Evolutionary conservation across 2,329 filamentous ascomycete genomes (phyloP), one percentile per base, ranked within the genome.

Genomic region (Coniochaeta hoffmannii): DNA sequence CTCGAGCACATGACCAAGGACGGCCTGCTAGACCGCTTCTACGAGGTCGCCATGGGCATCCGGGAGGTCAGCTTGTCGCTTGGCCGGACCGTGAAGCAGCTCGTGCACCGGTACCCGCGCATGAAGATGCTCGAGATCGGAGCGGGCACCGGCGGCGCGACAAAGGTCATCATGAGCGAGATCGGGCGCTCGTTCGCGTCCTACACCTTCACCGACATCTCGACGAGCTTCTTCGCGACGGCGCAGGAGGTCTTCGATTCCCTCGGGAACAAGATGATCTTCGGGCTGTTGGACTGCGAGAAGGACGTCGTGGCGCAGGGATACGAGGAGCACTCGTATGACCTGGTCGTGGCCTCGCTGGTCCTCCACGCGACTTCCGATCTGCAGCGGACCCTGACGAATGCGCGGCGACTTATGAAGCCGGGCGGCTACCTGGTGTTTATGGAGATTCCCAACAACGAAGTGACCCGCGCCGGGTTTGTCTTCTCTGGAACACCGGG

Each of bases 131-230:
- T 76, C 10, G 53, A 57, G 26, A 60, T 70, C 7, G 71, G 72
- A 34, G 71, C 68, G 10, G 73, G 73, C 1, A 73, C 69, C 1
- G 73, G 71, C 2, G 66, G 65, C 4, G 63, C 69, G 3, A 75
- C 71, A 1, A 60, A 64, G 11, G 28, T 22, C 1, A 60, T 75
- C 11, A 56, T 76, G 5, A 53, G 60, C 2, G 38, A 51, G 5
- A 57, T 74, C 19, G 64, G 62, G 1, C 7, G 55, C 34, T 4
- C 49, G 11, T 71, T 71, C 53, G 55, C 61, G 1, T 63, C 65
- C 4, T 77, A 76, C 58, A 72, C 70, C 1, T 76, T 66, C 59
- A 76, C 75, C 0, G 73, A 76, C 53, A 67, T 73, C 11, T 69
- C 69, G 1, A 52, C 67, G 4, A 65, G 64, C n/a, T 72, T 72